Percentiles rank a stretch among this genome's conserved stretches.
These are phyloP conservation scores for Podaxis pistillaris DNA, from an alignment of 768 basidiomycete genomes.

Conservation along the genomic window DNA sequence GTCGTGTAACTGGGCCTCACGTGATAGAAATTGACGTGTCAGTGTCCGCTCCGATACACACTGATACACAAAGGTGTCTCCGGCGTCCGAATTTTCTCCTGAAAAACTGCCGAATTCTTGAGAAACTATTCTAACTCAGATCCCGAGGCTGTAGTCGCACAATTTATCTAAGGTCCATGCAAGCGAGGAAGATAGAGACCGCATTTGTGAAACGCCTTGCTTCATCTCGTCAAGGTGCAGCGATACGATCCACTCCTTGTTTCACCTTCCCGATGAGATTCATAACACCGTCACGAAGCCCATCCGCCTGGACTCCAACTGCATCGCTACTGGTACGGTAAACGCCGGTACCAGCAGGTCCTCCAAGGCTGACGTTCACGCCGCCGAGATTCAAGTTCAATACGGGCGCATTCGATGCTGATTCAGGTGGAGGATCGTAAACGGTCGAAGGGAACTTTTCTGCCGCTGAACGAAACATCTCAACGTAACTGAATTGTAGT, in stretches of 20 bases:
- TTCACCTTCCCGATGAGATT: conserved; percentile 87
- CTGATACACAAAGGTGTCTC: background rate
- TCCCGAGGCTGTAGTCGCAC: background rate
- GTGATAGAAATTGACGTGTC: conserved; percentile 39
- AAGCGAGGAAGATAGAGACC: conserved; percentile 7
- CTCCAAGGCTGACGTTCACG: conserved; percentile 93
- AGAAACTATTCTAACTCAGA: background rate
- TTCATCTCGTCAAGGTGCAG: conserved; percentile 33
- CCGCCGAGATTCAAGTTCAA: conserved; percentile 90
- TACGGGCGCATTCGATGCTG: conserved; percentile 69
- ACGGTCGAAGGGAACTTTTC: conserved; percentile 59
- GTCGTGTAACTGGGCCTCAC: conserved; percentile 20
- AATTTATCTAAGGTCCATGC: conserved; percentile 11
- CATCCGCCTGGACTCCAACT: conserved; percentile 78
- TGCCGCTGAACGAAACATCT: conserved; percentile 81
- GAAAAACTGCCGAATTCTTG: background rate
- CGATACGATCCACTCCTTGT: conserved; percentile 74
- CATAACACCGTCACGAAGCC: conserved; percentile 84
- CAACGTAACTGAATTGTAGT: conserved; percentile 61
- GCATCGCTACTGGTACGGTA: conserved; percentile 79
- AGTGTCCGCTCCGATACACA: conserved; percentile 20
- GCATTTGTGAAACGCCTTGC: no score
- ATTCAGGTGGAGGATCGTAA: conserved; percentile 76
- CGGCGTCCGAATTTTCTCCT: conserved; percentile 29
- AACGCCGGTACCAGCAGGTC: conserved; percentile 76